Evolutionary conservation across 176 grass and related monocot genomes (phyloP), one percentile per base, ranked within the genome.

Genomic region (Rhynchospora tenuis): DNA sequence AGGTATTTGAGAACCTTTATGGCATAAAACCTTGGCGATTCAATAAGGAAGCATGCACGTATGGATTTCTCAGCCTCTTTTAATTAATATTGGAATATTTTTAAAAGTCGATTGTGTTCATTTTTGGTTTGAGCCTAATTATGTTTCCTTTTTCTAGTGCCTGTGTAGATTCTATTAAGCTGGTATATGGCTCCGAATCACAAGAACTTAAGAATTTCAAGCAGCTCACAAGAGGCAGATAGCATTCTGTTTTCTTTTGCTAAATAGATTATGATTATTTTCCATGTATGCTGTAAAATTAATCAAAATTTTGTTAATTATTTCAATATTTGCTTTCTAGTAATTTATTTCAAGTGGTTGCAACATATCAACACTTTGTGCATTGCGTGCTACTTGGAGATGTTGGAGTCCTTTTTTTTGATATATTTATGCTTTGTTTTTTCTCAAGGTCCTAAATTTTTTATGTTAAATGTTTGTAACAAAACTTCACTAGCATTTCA

Each of bases 41-140:
- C 19, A 83, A 93, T 58, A 86, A 68, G 19, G 93, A 96, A 85
- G 93, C 93, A 51, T 96, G 93, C 89, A 86, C 89, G 89, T 95
- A 62, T 85, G 43, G 19, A 64, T 65, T 64, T 67, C 15, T 26
- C 3, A 69, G 54, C 63, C 65, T 82, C 10, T 59, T 42, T 60
- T 69, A 31, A 38, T 60, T 69, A 31, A 38, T 27, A 29, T 73
- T 80, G 42, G 20, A 38, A 47, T 80, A 66, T 7, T 65, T 19
- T 43, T 71, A 83, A 7, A 10, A 43, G 43, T 81, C 56, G 47
- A 54, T 9, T 88, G 5, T 67, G 1, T 59, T 69, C 81, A 55
- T 81, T 13, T 22, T 13, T 15, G 2, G 31, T 57, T 84, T n/a
- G 62, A 78, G 50, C 52, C n/a, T 57, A 12, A 13, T 44, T 88